Percentiles rank a stretch among this genome's conserved stretches.
Conservation (phyloP, 1,284 basidiomycete genomes). For the Pseudozyma pruni region DNA sequence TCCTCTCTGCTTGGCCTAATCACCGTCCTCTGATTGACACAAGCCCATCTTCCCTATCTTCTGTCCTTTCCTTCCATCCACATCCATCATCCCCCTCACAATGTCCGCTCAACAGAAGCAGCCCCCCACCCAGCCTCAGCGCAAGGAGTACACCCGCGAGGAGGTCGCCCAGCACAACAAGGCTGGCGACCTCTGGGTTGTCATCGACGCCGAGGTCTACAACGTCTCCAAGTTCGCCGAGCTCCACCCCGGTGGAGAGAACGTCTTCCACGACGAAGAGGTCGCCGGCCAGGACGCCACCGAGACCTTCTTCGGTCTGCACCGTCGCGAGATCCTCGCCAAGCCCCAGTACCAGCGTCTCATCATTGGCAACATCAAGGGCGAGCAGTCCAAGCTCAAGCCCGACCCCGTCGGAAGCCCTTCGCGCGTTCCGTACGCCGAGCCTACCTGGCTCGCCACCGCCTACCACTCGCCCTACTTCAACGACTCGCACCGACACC, state of each 20-base stretch:
- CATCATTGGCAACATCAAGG: constrained; percentile 63
- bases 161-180: constrained; percentile 90
- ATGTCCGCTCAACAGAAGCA: constrained; percentile 52
- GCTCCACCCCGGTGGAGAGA: constrained; percentile 65
- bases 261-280: constrained; percentile 64
- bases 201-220: constrained; percentile 69
- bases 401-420: constrained; percentile 57
- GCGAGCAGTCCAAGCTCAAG: constrained; percentile 61
- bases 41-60: neutral
- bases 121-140: constrained; percentile 32
- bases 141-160: constrained; percentile 74
- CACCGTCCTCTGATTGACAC: neutral
- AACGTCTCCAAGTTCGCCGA: constrained; percentile 66
- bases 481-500: constrained; percentile 68
- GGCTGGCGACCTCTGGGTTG: constrained; percentile 89
- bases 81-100: constrained; percentile 5
- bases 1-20: neutral
- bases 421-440: constrained; percentile 66
- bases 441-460: constrained; percentile 60
- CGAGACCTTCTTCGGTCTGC: constrained; percentile 67
- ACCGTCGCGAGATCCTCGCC: constrained; percentile 63
- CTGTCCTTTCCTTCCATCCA: constrained; percentile 2
- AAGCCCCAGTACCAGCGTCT: constrained; percentile 60
- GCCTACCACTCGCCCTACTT: constrained; percentile 68
- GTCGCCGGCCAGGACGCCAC: constrained; percentile 66